Evolutionary conservation across 768 basidiomycete genomes (phyloP).

Genomic region (Amanita subjunquillea): DNA sequence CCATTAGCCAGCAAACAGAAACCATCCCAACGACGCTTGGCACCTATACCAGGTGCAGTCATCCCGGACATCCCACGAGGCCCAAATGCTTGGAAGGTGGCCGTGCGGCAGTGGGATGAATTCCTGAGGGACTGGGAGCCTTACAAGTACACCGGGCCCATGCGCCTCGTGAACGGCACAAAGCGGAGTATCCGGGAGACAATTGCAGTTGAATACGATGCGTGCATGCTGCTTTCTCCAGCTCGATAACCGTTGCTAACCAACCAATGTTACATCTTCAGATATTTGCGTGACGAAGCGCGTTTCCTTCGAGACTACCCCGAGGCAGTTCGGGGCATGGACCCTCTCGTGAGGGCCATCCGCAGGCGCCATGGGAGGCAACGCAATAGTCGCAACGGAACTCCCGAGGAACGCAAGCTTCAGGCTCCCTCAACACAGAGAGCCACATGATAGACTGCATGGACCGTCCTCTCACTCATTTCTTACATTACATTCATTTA

Average conservation of each 20-base stretch:
- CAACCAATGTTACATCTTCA: neutral
- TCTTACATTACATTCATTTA: too few species aligned
- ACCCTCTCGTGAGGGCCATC: neutral
- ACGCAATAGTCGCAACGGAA: neutral
- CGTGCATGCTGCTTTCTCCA: neutral
- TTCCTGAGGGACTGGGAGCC: neutral
- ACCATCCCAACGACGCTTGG: neutral
- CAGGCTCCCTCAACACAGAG: too few species aligned
- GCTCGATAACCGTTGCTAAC: too few species aligned
- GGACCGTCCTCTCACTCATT: neutral
- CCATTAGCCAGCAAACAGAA: neutral
- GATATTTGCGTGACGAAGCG: neutral
- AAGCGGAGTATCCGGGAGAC: neutral
- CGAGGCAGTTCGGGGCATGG: neutral
- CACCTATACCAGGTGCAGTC: neutral
- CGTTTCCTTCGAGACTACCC: neutral
- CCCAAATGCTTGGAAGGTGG: neutral
- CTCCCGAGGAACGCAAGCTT: neutral
- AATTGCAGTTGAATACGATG: neutral
- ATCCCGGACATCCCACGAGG: neutral
- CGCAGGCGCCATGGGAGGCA: neutral
- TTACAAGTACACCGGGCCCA: too few species aligned
- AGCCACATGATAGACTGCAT: too few species aligned
- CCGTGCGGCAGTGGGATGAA: neutral
- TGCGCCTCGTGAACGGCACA: too few species aligned